A percentile compares a stretch with the other conserved stretches of the same genome.
Evolutionary conservation across 2,329 filamentous ascomycete genomes (phyloP).

Genomic region (Aspergillus costaricaensis): DNA sequence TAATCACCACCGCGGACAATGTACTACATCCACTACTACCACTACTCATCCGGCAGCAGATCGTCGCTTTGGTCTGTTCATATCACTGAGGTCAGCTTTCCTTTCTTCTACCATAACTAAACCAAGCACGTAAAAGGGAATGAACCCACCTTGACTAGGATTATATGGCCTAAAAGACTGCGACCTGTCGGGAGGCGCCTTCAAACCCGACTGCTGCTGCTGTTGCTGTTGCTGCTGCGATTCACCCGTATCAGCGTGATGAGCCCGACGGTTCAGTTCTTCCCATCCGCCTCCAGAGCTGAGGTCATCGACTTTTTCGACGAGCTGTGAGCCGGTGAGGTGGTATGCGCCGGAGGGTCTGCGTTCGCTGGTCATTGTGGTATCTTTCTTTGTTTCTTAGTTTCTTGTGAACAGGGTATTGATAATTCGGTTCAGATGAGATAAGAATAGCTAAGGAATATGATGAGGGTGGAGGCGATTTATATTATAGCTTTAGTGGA

Average conservation of each 20-base stretch:
- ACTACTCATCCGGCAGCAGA: neutral
- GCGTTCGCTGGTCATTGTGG: neutral
- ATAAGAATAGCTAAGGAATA: neutral
- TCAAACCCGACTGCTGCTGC: neutral
- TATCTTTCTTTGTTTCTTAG: neutral
- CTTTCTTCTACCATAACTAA: neutral
- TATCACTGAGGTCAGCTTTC: neutral
- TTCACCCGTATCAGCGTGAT: neutral
- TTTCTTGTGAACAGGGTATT: neutral
- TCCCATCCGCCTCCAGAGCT: neutral
- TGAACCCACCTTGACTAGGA: neutral
- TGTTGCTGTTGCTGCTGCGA: neutral
- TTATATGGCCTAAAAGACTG: conserved; percentile 5
- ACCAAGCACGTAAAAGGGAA: no score
- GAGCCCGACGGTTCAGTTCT: neutral
- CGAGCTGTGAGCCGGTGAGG: conserved; percentile 1
- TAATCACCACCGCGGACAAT: neutral
- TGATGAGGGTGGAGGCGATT: neutral
- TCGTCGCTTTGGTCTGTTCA: conserved; percentile 1
- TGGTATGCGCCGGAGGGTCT: conserved; percentile 3
- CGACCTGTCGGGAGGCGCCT: neutral
- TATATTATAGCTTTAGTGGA: neutral
- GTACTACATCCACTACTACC: neutral
- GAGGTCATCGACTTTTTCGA: conserved; percentile 1
- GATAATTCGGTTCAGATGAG: neutral